Conservation (phyloP, 352 stramenopile genomes). For the Phytophthora tubulina region DNA sequence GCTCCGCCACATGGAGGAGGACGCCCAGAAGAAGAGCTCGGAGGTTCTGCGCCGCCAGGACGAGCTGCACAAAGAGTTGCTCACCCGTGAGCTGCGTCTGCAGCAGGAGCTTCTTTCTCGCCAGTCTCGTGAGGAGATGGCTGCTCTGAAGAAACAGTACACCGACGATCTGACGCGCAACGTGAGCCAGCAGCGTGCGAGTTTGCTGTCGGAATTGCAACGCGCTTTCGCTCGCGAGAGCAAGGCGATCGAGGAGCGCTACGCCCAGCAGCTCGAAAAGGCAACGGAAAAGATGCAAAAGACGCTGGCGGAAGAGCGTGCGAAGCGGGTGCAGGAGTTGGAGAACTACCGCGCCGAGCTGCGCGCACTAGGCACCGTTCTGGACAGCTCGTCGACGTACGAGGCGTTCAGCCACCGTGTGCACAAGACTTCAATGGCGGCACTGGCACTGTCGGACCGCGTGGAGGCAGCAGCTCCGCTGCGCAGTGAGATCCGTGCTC, state of each 20-base stretch:
- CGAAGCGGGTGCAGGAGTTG: slow-evolving; percentile 68
- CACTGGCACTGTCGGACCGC: slow-evolving; percentile 79
- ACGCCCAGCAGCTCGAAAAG: slow-evolving; percentile 50
- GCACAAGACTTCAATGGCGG: slow-evolving; percentile 85
- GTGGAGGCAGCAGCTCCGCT: slow-evolving; percentile 81
- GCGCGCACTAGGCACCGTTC: slow-evolving; percentile 68
- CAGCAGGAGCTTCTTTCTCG: slow-evolving; percentile 76
- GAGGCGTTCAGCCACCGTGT: slow-evolving; percentile 88
- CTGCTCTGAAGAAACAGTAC: slow-evolving; percentile 73
- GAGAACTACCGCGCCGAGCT: slow-evolving; percentile 75
- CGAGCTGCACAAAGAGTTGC: slow-evolving; percentile 76
- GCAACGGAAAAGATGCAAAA: slow-evolving; percentile 71
- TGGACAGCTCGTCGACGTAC: slow-evolving; percentile 84
- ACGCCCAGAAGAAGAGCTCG: slow-evolving; percentile 76
- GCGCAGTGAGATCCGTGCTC: slow-evolving; percentile 72
- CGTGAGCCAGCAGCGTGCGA: slow-evolving; percentile 67
- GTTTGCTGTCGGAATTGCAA: slow-evolving; percentile 67
- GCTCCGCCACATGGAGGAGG: slow-evolving; percentile 81
- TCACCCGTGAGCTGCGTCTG: slow-evolving; percentile 78
- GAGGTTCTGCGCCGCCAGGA: slow-evolving; percentile 74
- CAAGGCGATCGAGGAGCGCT: slow-evolving; percentile 71
- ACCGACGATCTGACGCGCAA: slow-evolving; percentile 63
- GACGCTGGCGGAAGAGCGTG: slow-evolving; percentile 67
- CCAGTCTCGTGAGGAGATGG: slow-evolving; percentile 70
- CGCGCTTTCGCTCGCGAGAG: slow-evolving; percentile 68